Evolutionary conservation across 805 yeast genomes (phyloP).

Genomic region (Metschnikowia gelsemii): DNA sequence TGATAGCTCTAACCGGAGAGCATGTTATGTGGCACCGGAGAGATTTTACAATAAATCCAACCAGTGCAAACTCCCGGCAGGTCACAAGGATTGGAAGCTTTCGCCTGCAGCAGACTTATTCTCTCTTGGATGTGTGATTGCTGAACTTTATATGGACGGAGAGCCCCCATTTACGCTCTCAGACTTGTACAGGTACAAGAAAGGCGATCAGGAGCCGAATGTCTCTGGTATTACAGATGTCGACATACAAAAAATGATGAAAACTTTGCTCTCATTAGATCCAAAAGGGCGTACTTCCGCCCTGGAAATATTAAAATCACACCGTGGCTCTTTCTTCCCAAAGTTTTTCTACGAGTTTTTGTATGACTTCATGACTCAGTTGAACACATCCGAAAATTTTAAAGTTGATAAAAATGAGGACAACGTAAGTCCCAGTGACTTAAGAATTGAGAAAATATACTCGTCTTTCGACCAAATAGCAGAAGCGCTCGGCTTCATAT

Average conservation of each 20-base stretch:
- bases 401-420: slow-evolving; percentile 16
- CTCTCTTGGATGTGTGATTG: slow-evolving; percentile 82
- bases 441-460: slow-evolving; percentile 60
- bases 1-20: slow-evolving; percentile 83
- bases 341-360: slow-evolving; percentile 64
- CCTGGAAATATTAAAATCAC: slow-evolving; percentile 49
- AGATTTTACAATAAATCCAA: slow-evolving; percentile 52
- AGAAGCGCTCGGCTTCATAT: slow-evolving; percentile 25
- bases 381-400: slow-evolving; percentile 28
- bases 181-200: slow-evolving; percentile 79
- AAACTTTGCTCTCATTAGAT: slow-evolving; percentile 60
- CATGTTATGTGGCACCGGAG: slow-evolving; percentile 94
- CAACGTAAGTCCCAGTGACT: slow-evolving; percentile 33
- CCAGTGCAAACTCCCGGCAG: slow-evolving; percentile 11
- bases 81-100: slow-evolving; percentile 24
- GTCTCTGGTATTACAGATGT: slow-evolving; percentile 53
- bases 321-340: slow-evolving; percentile 58
- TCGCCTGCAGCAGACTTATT: slow-evolving; percentile 77
- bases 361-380: slow-evolving; percentile 56
- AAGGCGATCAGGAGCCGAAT: slow-evolving; percentile 64
- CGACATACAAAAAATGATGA: slow-evolving; percentile 53
- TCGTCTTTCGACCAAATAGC: slow-evolving; percentile 51
- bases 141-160: slow-evolving; percentile 86
- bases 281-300: slow-evolving; percentile 63
- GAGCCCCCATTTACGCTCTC: slow-evolving; percentile 82